phyloP scores from a whole-genome alignment of 352 stramenopile species.

The Globisporangium echinulatum region DNA sequence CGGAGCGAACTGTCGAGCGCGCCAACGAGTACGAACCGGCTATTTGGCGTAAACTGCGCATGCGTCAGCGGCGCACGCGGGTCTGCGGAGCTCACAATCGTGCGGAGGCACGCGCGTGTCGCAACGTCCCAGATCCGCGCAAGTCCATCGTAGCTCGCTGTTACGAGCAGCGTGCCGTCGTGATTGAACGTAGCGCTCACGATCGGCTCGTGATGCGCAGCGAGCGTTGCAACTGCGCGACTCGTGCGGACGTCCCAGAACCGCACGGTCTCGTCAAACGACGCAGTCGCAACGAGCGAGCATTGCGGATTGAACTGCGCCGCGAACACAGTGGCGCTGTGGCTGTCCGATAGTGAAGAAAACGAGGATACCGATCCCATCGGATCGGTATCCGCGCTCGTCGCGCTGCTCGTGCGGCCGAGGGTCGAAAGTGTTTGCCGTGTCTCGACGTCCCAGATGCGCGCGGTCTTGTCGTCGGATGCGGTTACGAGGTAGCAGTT shows the following conservation, averaged over 20 bases:
- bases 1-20: conserved; percentile 89
- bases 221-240: conserved; percentile 82
- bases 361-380: too few relatives aligned
- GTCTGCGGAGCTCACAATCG: conserved; percentile 58
- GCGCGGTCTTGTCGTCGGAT: conserved; percentile 93
- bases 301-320: conserved; percentile 91
- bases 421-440: conserved; percentile 67
- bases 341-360: conserved; percentile 34
- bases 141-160: conserved; percentile 69
- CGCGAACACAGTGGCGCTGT: conserved; percentile 95
- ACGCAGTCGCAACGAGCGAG: conserved; percentile 88
- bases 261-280: conserved; percentile 94
- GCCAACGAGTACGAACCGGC: conserved; percentile 88
- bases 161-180: conserved; percentile 92
- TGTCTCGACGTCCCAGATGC: conserved; percentile 92
- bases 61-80: conserved; percentile 55
- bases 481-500: conserved; percentile 88
- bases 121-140: conserved; percentile 95
- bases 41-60: conserved; percentile 92
- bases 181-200: conserved; percentile 92
- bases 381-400: background rate
- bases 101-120: conserved; percentile 93
- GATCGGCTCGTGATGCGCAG: conserved; percentile 93
- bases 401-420: conserved; percentile 33
- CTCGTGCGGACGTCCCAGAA: conserved; percentile 94